Evolutionary conservation across 352 stramenopile species (phyloP), one percentile per base, ranked within the genome.

Genomic region (Pythium aristosporum): DNA sequence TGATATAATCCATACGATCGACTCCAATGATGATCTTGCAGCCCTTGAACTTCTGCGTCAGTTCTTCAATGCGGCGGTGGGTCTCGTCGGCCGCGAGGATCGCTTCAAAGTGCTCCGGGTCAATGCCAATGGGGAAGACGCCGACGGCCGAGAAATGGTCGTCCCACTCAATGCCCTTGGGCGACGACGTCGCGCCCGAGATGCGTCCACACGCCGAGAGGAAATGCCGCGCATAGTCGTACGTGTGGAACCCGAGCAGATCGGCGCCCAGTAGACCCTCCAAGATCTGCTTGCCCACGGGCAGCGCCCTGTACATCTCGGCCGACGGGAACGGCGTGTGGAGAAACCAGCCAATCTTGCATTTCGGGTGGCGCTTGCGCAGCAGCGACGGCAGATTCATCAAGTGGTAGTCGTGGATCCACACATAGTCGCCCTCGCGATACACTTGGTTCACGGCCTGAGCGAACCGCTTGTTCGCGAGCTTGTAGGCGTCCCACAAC

Each of bases 371-470:
- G 37, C 87, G 81, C 56, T 88, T 75, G 54, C 87, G 80, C 34
- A 96, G 65, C 39, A 94, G 67, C 46, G 81, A 85, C 15, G 88
- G 88, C 36, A 96, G 56, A 68, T 87, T 85, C 87, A 96, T 96
- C 5, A 96, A 71, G 53, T 96, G 88, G 58, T 96, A 96, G 67
- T 96, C 88, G 61, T 96, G 88, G 34, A 96, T 82, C 88, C 88
- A 96, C 3, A 96, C 84, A 57, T 82, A 88, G 55, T 96, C 88
- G 60, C 85, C 88, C 43, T 92, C 77, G 36, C 85, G 73, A 62
- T 89, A 94, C 12, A 93, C 74, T 62, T 90, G 75, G 52, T 84
- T 82, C 39, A 96, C 82, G 4, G 87, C 85, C 36, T 94, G 82
- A 2, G 85, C 87, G 42, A 94, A 94, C 3, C 75, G 75, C 61